Evolutionary conservation across 2,329 filamentous ascomycete species (phyloP), one percentile per base, ranked within the genome.

Genomic region (Colletotrichum sp.): DNA sequence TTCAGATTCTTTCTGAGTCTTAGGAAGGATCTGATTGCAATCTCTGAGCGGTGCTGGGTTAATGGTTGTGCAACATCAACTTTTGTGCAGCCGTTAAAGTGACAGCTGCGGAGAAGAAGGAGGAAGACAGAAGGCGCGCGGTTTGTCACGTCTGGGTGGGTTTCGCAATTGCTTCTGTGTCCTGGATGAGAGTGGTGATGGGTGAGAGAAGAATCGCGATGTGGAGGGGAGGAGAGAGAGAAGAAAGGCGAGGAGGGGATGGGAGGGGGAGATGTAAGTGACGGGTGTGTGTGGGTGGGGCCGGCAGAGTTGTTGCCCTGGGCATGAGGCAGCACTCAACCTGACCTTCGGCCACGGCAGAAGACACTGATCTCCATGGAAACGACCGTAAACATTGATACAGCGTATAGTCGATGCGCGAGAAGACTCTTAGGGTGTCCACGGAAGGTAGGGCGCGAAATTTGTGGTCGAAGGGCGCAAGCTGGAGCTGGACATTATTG

Each of bases 351-450:
- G 1, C 43, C 43, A n/a, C 4, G 18, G 1, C 1, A 43, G 39
- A 48, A n/a, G 43, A 48, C 9, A 1, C n/a, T 48, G 18, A 12
- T 48, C 43, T 48, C 18, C 43, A 48, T 21, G 6, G 43, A n/a
- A n/a, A 48, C n/a, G 10, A n/a, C 1, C 3, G 43, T n/a, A 48
- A 48, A 12, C n/a, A 21, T 1, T 2, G 2, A 13, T 3, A 2
- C 10, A 48, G n/a, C 18, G 10, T 48, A 48, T 12, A 43, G 0
- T 3, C 18, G 18, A 43, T 3, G 43, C 2, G 6, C 6, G 6
- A 21, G n/a, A 48, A n/a, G 18, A 21, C 9, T n/a, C 18, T 1
- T 0, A 21, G 18, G 43, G n/a, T 48, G 43, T n/a, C 5, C 5
- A 43, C 16, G 16, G 16, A 18, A 18, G 36, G 15, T 18, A 18